Conservation (phyloP, 768 basidiomycete species). For the Tricholoma saponaceum region DNA sequence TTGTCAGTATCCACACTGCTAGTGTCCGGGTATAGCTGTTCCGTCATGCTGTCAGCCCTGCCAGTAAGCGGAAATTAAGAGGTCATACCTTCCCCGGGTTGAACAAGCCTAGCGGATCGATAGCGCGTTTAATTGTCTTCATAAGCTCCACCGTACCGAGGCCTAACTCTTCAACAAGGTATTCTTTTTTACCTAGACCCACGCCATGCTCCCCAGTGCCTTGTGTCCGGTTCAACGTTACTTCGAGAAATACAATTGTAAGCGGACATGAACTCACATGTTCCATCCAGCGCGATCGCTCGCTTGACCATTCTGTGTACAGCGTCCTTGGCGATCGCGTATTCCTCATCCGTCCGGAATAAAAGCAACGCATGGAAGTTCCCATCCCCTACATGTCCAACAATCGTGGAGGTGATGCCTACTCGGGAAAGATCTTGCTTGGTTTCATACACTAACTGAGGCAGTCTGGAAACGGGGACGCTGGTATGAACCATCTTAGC, state of each 20-base stretch:
- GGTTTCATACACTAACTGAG: slow-evolving; percentile 63
- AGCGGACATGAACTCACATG: slow-evolving; percentile 43
- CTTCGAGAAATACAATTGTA: background rate
- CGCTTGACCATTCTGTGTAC: slow-evolving; percentile 63
- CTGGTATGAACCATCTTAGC: slow-evolving; percentile 13
- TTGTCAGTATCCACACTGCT: too few relatives aligned
- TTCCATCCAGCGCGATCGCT: slow-evolving; percentile 69
- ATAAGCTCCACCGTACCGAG: slow-evolving; percentile 79
- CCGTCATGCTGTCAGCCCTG: too few relatives aligned
- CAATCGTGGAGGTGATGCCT: slow-evolving; percentile 59
- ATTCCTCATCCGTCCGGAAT: slow-evolving; percentile 55
- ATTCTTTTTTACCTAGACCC: slow-evolving; percentile 80
- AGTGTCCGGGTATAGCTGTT: too few relatives aligned
- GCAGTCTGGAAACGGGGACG: slow-evolving; percentile 63
- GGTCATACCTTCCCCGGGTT: slow-evolving; percentile 75
- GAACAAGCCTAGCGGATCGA: slow-evolving; percentile 74
- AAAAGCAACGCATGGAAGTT: slow-evolving; percentile 48
- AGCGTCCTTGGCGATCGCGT: slow-evolving; percentile 33
- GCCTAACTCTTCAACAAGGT: slow-evolving; percentile 79
- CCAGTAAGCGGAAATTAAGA: too few relatives aligned
- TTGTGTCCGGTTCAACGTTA: slow-evolving; percentile 15
- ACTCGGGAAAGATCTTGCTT: slow-evolving; percentile 59
- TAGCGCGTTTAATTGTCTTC: slow-evolving; percentile 70
- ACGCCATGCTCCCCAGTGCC: slow-evolving; percentile 87
- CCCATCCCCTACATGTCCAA: slow-evolving; percentile 78